These are phyloP conservation scores for Anthracocystis panici-leucophaei DNA, from an alignment of 1,284 basidiomycete species.

Conservation along the genomic window DNA sequence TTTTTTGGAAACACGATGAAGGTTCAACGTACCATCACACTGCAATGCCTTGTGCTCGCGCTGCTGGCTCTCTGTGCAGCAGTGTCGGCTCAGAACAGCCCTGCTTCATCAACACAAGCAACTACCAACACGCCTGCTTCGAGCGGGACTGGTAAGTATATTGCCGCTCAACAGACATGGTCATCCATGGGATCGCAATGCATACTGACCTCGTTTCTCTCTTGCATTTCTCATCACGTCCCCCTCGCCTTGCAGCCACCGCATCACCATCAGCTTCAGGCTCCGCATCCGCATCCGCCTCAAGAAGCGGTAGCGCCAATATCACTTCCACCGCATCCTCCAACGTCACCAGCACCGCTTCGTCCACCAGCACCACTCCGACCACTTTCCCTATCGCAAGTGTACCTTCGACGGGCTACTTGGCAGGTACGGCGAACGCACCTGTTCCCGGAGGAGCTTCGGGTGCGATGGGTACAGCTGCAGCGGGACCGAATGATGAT, in stretches of 20 bases:
- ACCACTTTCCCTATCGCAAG: constrained; percentile 48
- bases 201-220: constrained; percentile 5
- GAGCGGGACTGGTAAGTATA: constrained; percentile 28
- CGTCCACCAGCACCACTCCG: constrained; percentile 40
- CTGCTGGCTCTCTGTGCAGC: constrained; percentile 32
- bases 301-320: constrained; percentile 12
- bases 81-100: constrained; percentile 34
- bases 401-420: constrained; percentile 36
- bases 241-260: constrained; percentile 14
- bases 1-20: constrained; percentile 11
- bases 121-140: constrained; percentile 19
- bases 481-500: constrained; percentile 38
- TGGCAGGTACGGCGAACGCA: constrained; percentile 46
- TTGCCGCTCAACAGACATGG: neutral
- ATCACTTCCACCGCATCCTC: constrained; percentile 10
- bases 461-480: constrained; percentile 21
- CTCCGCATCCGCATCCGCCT: constrained; percentile 21
- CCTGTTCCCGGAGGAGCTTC: constrained; percentile 36
- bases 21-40: constrained; percentile 14
- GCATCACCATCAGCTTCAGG: constrained; percentile 22
- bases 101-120: constrained; percentile 31
- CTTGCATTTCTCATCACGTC: neutral
- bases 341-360: constrained; percentile 23
- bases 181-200: neutral
- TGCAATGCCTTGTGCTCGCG: constrained; percentile 32